Evolutionary conservation across 2,329 filamentous ascomycete genomes (phyloP).

Genomic region (Clathrospora elynae): DNA sequence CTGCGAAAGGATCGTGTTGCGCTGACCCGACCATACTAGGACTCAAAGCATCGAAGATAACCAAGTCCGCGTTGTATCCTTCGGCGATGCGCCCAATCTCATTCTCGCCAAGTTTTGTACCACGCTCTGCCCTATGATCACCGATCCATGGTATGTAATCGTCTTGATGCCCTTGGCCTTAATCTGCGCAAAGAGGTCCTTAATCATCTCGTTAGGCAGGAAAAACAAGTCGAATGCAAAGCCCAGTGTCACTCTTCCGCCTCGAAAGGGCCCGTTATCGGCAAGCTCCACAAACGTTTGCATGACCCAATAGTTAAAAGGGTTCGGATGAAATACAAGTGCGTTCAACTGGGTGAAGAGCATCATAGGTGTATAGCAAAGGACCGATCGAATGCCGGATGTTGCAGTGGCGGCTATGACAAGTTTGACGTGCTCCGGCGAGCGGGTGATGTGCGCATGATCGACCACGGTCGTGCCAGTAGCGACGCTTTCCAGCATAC

Average conservation of each 20-base stretch:
- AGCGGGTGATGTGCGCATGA: slow-evolving; percentile 58
- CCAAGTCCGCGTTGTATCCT: slow-evolving; percentile 56
- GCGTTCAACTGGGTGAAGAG: slow-evolving; percentile 52
- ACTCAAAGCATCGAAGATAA: slow-evolving; percentile 53
- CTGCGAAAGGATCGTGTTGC: slow-evolving; percentile 51
- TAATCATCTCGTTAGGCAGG: slow-evolving; percentile 47
- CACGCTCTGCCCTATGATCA: slow-evolving; percentile 11
- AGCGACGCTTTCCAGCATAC: slow-evolving; percentile 58
- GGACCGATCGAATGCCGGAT: slow-evolving; percentile 56
- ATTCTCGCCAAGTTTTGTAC: slow-evolving; percentile 34
- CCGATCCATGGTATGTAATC: slow-evolving; percentile 51
- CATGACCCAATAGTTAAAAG: slow-evolving; percentile 55
- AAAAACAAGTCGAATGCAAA: slow-evolving; percentile 54
- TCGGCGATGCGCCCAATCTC: slow-evolving; percentile 54
- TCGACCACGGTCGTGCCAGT: slow-evolving; percentile 61
- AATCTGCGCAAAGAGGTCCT: slow-evolving; percentile 47
- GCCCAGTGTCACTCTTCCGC: slow-evolving; percentile 49
- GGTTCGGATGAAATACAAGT: slow-evolving; percentile 52
- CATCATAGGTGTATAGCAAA: slow-evolving; percentile 46
- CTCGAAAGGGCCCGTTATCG: slow-evolving; percentile 25
- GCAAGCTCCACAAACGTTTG: slow-evolving; percentile 46
- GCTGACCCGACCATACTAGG: slow-evolving; percentile 51
- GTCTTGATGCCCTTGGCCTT: slow-evolving; percentile 46
- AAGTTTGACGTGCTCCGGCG: slow-evolving; percentile 27
- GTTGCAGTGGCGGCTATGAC: slow-evolving; percentile 50